Conservation (phyloP, 2,329 filamentous ascomycete species). For the Teratosphaeriaceae sp. region DNA sequence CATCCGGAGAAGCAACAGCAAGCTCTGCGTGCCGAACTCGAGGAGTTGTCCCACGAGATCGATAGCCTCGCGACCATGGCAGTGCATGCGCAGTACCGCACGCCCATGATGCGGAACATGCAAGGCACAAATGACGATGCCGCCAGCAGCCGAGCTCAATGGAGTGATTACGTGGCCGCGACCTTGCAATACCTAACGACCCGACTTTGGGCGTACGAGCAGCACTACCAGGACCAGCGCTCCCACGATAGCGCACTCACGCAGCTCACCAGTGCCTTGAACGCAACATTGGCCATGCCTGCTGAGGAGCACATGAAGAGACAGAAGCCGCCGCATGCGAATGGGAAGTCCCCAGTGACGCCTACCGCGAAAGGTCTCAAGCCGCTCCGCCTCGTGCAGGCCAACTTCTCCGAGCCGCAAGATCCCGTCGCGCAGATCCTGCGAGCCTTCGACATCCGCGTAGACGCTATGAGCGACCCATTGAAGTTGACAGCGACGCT, state of each 20-base stretch:
- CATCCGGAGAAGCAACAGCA: slow-evolving; percentile 27
- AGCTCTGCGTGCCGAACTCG: slow-evolving; percentile 56
- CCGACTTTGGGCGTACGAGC: slow-evolving; percentile 23
- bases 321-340: slow-evolving; percentile 9
- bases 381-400: slow-evolving; percentile 25
- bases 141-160: slow-evolving; percentile 31
- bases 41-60: slow-evolving; percentile 64
- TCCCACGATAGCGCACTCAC: slow-evolving; percentile 19
- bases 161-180: slow-evolving; percentile 37
- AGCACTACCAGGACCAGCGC: slow-evolving; percentile 23
- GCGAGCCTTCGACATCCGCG: slow-evolving; percentile 22
- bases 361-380: slow-evolving; percentile 21
- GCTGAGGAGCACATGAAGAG: too few relatives aligned
- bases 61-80: slow-evolving; percentile 65
- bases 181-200: slow-evolving; percentile 37
- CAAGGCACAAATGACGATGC: slow-evolving; percentile 31
- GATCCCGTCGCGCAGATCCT: slow-evolving; percentile 25
- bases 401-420: slow-evolving; percentile 23
- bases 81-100: slow-evolving; percentile 59
- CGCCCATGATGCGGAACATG: slow-evolving; percentile 48
- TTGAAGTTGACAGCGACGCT: slow-evolving; percentile 21
- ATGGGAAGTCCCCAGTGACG: slow-evolving; percentile 4
- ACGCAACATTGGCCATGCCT: too few relatives aligned
- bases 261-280: slow-evolving; percentile 20
- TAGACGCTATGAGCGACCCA: slow-evolving; percentile 10